Evolutionary conservation across 73 alveolate species (phyloP), one percentile per base, ranked within the genome.

Genomic region (Loxodes magnus): DNA sequence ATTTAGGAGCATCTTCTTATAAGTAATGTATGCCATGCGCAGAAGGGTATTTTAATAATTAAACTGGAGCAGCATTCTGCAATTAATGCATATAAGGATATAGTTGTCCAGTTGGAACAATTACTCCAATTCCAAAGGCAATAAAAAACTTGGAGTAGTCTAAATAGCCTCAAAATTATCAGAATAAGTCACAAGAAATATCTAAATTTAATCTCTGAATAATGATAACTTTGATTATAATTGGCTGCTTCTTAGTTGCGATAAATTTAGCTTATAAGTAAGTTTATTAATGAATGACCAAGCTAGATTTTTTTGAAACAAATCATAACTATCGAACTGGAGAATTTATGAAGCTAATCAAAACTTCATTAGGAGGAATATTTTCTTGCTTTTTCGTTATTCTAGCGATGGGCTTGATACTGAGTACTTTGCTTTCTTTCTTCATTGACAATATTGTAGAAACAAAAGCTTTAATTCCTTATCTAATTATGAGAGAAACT

Each of bases 401-500:
- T 7, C 15, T 46, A 0, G 7, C 59, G 20, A 10, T n/a, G n/a
- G 5, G 22, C 17, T 25, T 24, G 0, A 46, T 46, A 46, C n/a
- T 5, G n/a, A 2, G 34, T 9, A 7, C 53, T 25, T 10, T 25
- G 22, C n/a, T 46, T 16, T n/a, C 9, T 1, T 46, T 10, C 34
- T 12, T 17, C 7, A 16, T 46, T 9, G 34, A 46, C 34, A 46
- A 46, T 46, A 46, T 46, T 22, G 27, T 24, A 22, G 59, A 46
- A 46, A 46, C 39, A 0, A 16, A 46, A 46, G 59, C 52, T 46
- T 25, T 46, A 17, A 24, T 46, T 24, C 59, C 59, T 46, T 7
- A 25, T 0, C 14, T 46, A 7, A n/a, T 41, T 1, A 15, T 46
- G 9, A 20, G 27, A 7, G 5, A 16, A 7, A 10, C 7, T 25